A percentile compares a stretch with the other conserved stretches of the same genome.
These are phyloP conservation scores for Globisporangium perplexum DNA, from an alignment of 352 stramenopile genomes.

Conservation along the genomic window DNA sequence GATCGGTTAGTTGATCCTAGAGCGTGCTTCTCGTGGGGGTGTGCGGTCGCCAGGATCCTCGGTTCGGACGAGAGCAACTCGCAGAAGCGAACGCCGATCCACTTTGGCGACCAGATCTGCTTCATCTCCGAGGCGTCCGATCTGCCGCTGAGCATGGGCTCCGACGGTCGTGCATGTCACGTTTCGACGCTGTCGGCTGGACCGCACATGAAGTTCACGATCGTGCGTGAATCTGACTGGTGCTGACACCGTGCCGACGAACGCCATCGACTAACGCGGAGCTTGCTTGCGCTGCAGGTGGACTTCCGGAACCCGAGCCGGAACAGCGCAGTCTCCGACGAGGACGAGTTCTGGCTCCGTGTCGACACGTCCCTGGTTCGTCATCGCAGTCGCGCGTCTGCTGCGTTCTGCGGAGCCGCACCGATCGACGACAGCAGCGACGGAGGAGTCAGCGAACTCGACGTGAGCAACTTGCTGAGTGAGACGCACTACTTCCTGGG, in stretches of 20 bases:
- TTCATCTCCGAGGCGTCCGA: constrained; percentile 39
- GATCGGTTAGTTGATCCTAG: neutral
- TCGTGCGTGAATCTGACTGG: constrained; percentile 18
- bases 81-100: constrained; percentile 35
- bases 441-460: constrained; percentile 13
- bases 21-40: neutral
- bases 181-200: constrained; percentile 19
- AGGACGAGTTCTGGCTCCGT: constrained; percentile 54
- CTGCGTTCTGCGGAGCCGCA: no score
- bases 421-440: neutral
- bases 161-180: constrained; percentile 28
- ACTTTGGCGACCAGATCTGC: constrained; percentile 59
- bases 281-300: constrained; percentile 13
- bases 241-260: neutral
- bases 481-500: constrained; percentile 57
- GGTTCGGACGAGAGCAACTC: constrained; percentile 40
- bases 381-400: neutral
- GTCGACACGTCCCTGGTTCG: constrained; percentile 27
- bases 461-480: constrained; percentile 34
- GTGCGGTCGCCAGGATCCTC: constrained; percentile 14
- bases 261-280: neutral
- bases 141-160: constrained; percentile 42
- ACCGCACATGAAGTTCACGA: constrained; percentile 58
- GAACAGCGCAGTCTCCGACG: constrained; percentile 26
- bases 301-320: constrained; percentile 54